Conservation (phyloP, 2,329 filamentous ascomycete genomes). For the Sporothrix humicola region DNA sequence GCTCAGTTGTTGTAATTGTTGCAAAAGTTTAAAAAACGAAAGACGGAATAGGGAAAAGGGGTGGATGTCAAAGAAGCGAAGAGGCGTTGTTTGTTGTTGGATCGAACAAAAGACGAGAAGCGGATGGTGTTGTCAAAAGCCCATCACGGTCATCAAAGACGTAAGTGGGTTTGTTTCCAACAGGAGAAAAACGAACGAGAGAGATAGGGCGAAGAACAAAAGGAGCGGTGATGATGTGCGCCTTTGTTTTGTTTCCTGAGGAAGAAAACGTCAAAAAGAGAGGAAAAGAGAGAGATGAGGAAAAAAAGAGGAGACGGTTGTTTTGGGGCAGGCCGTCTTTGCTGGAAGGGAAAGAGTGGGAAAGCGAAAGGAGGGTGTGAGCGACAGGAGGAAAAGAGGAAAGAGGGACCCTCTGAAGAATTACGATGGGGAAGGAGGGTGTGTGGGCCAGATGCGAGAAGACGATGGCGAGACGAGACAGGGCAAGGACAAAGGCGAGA, state of each 20-base stretch:
- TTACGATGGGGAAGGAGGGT: constrained; percentile 31
- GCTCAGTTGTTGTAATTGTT: constrained; percentile 45
- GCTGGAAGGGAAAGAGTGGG: neutral
- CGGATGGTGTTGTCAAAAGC: constrained; percentile 9
- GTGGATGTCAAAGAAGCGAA: constrained; percentile 39
- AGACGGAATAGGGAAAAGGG: constrained; percentile 40
- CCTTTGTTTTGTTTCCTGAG: constrained; percentile 30
- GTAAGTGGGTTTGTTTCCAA: constrained; percentile 18
- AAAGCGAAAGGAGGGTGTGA: neutral
- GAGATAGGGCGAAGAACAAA: constrained; percentile 28
- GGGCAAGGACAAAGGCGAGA: neutral
- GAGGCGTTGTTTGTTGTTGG: constrained; percentile 39
- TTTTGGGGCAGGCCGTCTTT: constrained; percentile 4
- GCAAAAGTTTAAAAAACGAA: constrained; percentile 37
- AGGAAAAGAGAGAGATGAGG: neutral
- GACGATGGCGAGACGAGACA: constrained; percentile 20
- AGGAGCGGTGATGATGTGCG: constrained; percentile 20
- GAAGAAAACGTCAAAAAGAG: constrained; percentile 5
- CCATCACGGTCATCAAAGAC: constrained; percentile 31
- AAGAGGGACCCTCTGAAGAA: constrained; percentile 35
- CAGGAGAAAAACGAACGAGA: neutral
- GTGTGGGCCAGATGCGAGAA: constrained; percentile 27
- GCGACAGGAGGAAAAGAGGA: constrained; percentile 14
- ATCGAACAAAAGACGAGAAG: neutral
- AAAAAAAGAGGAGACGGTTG: constrained; percentile 8